A percentile compares a stretch with the other conserved stretches of the same genome.
These are phyloP conservation scores for Pseudogymnoascus sp. DNA, from an alignment of 2,329 filamentous ascomycete species.

Conservation along the genomic window DNA sequence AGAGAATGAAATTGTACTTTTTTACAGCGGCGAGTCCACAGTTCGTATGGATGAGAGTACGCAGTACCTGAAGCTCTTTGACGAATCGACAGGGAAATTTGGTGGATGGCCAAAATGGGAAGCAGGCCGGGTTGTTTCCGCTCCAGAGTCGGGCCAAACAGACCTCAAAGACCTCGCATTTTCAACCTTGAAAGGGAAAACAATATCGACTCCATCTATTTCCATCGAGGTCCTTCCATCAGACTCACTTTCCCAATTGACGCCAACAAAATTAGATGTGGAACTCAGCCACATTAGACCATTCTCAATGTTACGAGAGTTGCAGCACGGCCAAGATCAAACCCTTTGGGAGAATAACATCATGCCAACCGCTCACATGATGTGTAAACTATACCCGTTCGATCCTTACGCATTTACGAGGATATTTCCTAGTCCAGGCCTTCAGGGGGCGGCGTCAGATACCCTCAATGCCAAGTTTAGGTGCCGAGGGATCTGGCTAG, in stretches of 20 bases:
- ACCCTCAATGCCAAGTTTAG: neutral
- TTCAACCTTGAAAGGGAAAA: neutral
- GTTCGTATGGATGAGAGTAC: neutral
- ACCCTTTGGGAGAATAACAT: neutral
- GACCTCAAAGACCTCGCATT: neutral
- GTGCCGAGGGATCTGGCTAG: slow-evolving; percentile 2
- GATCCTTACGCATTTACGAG: neutral
- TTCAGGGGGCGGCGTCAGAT: neutral
- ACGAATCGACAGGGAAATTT: neutral
- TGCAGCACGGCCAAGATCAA: neutral
- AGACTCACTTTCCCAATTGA: neutral
- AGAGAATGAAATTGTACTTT: slow-evolving; percentile 10
- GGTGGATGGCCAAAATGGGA: slow-evolving; percentile 3
- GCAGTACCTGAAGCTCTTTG: neutral
- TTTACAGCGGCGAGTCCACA: neutral
- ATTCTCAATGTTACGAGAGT: slow-evolving; percentile 7
- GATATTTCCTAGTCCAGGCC: neutral
- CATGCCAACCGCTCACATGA: neutral
- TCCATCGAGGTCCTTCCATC: slow-evolving; percentile 2
- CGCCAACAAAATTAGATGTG: neutral
- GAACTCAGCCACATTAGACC: neutral
- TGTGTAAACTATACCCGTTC: neutral
- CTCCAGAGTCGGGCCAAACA: neutral
- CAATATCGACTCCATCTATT: neutral
- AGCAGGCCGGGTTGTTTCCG: neutral